phyloP scores from a whole-genome alignment of 768 basidiomycete species.

The Russula sp. region DNA sequence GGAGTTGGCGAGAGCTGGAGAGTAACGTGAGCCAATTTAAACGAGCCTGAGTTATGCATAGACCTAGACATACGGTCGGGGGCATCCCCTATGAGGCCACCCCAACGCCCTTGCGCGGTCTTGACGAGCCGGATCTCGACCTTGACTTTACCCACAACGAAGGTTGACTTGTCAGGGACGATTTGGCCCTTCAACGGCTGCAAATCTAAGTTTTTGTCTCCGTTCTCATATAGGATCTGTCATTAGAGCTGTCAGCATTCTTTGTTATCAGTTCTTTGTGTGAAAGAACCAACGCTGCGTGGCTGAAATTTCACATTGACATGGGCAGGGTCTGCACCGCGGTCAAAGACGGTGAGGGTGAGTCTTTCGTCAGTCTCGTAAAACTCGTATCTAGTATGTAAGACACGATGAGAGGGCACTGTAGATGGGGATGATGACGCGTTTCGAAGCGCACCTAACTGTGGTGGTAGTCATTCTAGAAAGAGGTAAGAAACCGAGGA shows the following conservation, averaged over 20 bases:
- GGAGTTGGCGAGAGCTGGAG: constrained; percentile 26
- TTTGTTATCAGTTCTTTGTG: background rate
- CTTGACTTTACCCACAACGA: constrained; percentile 76
- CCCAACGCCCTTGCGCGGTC: constrained; percentile 63
- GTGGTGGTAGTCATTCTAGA: background rate
- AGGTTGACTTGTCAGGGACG: constrained; percentile 51
- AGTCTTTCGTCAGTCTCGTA: constrained; percentile 79
- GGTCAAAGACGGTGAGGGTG: constrained; percentile 71
- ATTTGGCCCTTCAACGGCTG: constrained; percentile 83
- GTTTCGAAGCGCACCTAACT: constrained; percentile 9
- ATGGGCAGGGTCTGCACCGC: constrained; percentile 57
- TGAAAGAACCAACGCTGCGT: constrained; percentile 41
- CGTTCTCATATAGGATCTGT: constrained; percentile 56
- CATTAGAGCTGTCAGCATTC: background rate
- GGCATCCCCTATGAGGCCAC: constrained; percentile 60
- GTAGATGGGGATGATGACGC: background rate
- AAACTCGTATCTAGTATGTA: constrained; percentile 51
- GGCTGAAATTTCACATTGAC: constrained; percentile 58
- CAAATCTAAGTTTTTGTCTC: constrained; percentile 61
- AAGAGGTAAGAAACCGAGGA: background rate
- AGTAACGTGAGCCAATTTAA: background rate
- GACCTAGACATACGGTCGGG: constrained; percentile 66
- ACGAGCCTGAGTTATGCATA: background rate
- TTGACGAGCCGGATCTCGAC: constrained; percentile 80
- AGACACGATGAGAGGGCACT: background rate